Percentiles rank a stretch among this genome's conserved stretches.
Evolutionary conservation across 2,329 filamentous ascomycete species (phyloP).

Genomic region (Penicillium occitanis): DNA sequence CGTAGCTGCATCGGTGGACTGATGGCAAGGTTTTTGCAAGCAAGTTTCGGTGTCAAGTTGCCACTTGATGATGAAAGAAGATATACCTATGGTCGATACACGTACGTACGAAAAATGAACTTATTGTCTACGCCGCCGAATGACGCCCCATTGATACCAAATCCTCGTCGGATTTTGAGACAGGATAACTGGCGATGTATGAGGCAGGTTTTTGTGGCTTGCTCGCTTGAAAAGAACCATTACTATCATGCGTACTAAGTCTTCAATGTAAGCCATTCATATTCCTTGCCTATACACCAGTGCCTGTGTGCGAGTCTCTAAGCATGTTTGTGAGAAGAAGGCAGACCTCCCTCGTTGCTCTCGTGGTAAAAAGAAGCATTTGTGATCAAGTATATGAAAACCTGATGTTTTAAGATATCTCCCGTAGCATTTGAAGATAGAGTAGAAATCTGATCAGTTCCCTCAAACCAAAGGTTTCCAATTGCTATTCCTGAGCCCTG

Average conservation of each 20-base stretch:
- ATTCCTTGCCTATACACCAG: not conserved
- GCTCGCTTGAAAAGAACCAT: not conserved
- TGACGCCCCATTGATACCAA: not conserved
- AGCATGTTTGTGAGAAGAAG: not conserved
- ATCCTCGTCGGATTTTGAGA: not conserved
- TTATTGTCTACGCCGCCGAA: not conserved
- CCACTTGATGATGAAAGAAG: not conserved
- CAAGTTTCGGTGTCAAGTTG: not conserved
- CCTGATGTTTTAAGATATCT: too few relatives aligned
- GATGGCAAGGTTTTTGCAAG: not conserved
- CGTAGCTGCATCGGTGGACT: not conserved
- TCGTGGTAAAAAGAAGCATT: too few relatives aligned
- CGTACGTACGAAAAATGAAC: not conserved
- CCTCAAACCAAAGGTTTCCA: not conserved
- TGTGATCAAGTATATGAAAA: too few relatives aligned
- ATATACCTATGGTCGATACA: not conserved
- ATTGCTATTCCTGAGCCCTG: not conserved
- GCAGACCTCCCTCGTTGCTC: not conserved
- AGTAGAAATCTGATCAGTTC: not conserved
- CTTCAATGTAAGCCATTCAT: too few relatives aligned
- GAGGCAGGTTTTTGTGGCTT: not conserved
- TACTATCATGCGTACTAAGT: not conserved
- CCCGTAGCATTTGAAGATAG: not conserved
- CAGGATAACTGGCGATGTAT: not conserved
- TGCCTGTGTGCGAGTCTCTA: not conserved